Conservation (phyloP, 176 grass and related monocot species). For the Alloteropsis semialata region DNA sequence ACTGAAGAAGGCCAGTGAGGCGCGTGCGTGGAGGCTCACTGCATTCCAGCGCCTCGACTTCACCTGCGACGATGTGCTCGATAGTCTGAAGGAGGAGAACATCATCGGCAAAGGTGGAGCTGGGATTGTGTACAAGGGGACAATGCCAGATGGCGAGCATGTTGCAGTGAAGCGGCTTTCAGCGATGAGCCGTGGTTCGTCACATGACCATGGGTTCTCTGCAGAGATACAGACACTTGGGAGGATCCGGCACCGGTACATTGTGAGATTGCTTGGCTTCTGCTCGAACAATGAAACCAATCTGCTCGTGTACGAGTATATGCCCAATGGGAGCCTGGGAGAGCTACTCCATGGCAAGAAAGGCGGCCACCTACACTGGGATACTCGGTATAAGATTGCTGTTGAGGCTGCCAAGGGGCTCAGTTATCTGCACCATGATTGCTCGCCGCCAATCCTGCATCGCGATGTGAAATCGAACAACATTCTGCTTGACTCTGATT, state of each 20-base stretch:
- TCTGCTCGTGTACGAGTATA: conserved; percentile 89
- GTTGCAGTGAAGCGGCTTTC: conserved; percentile 89
- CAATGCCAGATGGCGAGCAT: conserved; percentile 79
- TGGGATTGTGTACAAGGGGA: conserved; percentile 89
- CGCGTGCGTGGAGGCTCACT: conserved; percentile 75
- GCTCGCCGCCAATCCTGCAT: conserved; percentile 76
- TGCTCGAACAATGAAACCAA: conserved; percentile 93
- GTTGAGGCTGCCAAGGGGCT: conserved; percentile 95
- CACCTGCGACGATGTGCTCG: conserved; percentile 72
- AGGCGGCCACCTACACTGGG: conserved; percentile 81
- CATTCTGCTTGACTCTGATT: conserved; percentile 82
- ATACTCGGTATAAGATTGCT: conserved; percentile 82
- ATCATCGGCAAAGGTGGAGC: conserved; percentile 96
- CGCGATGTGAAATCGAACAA: conserved; percentile 96
- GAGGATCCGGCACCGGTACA: conserved; percentile 90
- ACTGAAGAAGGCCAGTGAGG: conserved; percentile 81
- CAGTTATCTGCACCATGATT: conserved; percentile 97
- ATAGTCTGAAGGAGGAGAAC: conserved; percentile 91
- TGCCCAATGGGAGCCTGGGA: conserved; percentile 97
- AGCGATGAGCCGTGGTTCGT: conserved; percentile 65
- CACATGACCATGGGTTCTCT: conserved; percentile 92
- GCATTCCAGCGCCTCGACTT: conserved; percentile 88
- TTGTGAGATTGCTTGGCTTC: conserved; percentile 81
- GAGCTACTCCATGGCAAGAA: conserved; percentile 96
- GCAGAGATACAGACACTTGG: conserved; percentile 96